Conservation (phyloP, 148 eudicot species). For the Agrostemma githago region DNA sequence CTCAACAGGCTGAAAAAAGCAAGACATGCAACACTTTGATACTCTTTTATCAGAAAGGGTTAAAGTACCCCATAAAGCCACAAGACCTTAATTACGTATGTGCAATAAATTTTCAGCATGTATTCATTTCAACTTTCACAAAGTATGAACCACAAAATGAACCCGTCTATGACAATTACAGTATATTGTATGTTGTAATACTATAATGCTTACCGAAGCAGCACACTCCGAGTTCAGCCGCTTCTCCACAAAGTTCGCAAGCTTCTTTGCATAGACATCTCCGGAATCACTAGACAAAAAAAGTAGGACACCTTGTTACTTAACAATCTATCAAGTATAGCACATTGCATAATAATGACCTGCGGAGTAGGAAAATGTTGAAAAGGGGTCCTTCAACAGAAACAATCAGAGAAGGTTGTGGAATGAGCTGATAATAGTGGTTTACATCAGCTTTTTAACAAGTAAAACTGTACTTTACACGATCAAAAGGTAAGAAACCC, state of each 20-base stretch:
- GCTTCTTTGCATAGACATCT: conserved; percentile 91
- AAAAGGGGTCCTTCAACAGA: not conserved
- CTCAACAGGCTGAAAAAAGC: not conserved
- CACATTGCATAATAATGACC: not conserved
- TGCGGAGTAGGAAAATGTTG: not conserved
- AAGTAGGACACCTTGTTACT: not conserved
- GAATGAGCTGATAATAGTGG: too few species aligned
- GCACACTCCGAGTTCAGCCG: conserved; percentile 86
- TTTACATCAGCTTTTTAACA: too few species aligned
- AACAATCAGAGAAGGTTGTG: too few species aligned
- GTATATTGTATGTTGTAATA: not conserved
- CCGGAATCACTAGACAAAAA: conserved; percentile 65
- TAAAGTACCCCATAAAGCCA: not conserved
- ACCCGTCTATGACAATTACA: not conserved
- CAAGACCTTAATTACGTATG: not conserved
- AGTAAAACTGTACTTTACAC: too few species aligned
- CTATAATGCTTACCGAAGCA: conserved; percentile 87
- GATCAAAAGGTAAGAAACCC: too few species aligned
- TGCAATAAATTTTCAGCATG: not conserved
- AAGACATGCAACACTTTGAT: not conserved
- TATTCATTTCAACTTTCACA: conserved; percentile 4
- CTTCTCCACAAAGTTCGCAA: conserved; percentile 91
- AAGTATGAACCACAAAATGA: not conserved
- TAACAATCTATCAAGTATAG: not conserved
- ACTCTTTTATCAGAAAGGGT: not conserved